Evolutionary conservation across 169 alveolate species (phyloP).

Genomic region (Pseudocohnilembus persalinus): DNA sequence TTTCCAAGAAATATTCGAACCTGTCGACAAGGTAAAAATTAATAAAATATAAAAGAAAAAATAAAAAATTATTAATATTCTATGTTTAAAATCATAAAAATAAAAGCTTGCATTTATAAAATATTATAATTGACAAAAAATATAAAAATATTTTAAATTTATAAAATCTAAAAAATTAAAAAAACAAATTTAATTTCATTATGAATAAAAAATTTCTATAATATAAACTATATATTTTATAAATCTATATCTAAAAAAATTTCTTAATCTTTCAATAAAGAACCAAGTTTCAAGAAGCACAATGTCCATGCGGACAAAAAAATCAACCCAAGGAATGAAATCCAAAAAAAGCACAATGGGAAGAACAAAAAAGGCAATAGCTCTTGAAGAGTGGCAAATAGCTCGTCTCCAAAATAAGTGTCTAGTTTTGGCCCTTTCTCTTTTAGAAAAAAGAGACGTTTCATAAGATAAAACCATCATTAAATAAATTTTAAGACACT

Average conservation of each 20-base stretch:
- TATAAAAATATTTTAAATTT: too few relatives aligned
- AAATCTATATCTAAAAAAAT: slow-evolving; percentile 5
- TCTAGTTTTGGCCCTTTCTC: slow-evolving; percentile 19
- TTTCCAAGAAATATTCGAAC: slow-evolving; percentile 51
- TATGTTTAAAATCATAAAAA: neutral
- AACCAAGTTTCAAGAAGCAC: neutral
- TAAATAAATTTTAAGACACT: slow-evolving; percentile 39
- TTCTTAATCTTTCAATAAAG: neutral
- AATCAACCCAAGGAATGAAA: neutral
- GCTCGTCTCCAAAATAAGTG: slow-evolving; percentile 25
- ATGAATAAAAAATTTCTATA: too few relatives aligned
- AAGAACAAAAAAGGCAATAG: slow-evolving; percentile 3
- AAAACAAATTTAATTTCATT: too few relatives aligned
- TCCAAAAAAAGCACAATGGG: slow-evolving; percentile 3
- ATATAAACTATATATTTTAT: too few relatives aligned
- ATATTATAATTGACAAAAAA: too few relatives aligned
- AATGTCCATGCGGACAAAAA: neutral
- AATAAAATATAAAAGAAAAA: neutral
- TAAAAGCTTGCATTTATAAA: too few relatives aligned
- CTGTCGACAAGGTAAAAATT: slow-evolving; percentile 6
- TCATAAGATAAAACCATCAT: slow-evolving; percentile 19
- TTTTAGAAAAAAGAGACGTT: slow-evolving; percentile 37
- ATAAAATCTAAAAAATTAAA: too few relatives aligned
- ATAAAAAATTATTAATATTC: neutral
- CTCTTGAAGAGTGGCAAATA: slow-evolving; percentile 5